Evolutionary conservation across 352 stramenopile genomes (phyloP), one percentile per base, ranked within the genome.

Genomic region (Pythium monospermum): DNA sequence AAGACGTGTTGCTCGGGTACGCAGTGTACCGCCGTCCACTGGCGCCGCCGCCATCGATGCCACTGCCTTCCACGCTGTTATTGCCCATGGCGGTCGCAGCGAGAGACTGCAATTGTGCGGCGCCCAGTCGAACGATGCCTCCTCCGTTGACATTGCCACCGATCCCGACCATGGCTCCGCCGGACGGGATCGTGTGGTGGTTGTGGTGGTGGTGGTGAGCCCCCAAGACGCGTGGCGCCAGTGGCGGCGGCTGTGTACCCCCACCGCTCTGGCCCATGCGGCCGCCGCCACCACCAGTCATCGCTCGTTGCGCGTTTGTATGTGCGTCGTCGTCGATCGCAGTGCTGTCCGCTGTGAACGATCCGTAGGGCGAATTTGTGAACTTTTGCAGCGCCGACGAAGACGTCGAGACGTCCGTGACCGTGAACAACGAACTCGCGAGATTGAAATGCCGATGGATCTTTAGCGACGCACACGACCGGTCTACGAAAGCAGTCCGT

Each of bases 381-480:
- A 64, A 57, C 31, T 68, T 64, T 23, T 64, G 60, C n/a, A 50
- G 18, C 10, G 31, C 22, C 7, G 58, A 39, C 11, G 48, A 52
- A n/a, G 59, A 67, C 1, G 27, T 45, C 6, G 48, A 42, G 4
- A 25, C 53, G 19, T 63, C 53, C 11, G 59, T 53, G 22, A 91
- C 83, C 5, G 70, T 83, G 60, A 94, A 94, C 0, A 92, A 61
- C 8, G 76, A 65, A 40, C 71, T 91, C 7, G 61, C 59, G 1
- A 78, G 31, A 39, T 69, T 84, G 23, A 75, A 67, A 49, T 94
- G 71, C 1, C 74, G 72, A 36, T 92, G 79, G 40, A 94, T 92
- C 57, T 87, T 83, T 22, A 94, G 57, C 4, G 81, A 90, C n/a
- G 69, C 64, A 59, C 83, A 94, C 16, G 80, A 83, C 11, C 83